Conservation (phyloP, 2,329 filamentous ascomycete species). For the Bimuria novae-zelandiae region DNA sequence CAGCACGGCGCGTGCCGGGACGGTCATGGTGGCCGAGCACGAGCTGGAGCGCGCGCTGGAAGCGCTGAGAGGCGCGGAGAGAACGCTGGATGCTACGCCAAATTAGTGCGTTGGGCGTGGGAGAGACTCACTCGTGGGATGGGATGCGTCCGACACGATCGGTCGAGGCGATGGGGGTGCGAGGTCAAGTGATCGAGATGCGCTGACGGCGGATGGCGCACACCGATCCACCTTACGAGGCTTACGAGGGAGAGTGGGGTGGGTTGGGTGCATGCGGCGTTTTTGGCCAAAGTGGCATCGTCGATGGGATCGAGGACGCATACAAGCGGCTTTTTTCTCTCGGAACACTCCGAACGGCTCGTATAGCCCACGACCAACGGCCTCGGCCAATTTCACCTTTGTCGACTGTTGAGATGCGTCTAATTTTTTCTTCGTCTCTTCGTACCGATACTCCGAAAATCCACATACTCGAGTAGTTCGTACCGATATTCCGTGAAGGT, state of each 20-base stretch:
- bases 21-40: constrained; percentile 80
- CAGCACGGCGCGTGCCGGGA: constrained; percentile 84
- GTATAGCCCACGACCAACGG: too few species aligned
- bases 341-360: background rate
- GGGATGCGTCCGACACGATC: constrained; percentile 10
- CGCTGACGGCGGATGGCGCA: background rate
- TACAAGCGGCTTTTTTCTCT: background rate
- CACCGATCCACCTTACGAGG: constrained; percentile 8
- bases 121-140: too few species aligned
- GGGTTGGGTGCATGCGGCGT: constrained; percentile 8
- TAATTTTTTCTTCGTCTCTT: too few species aligned
- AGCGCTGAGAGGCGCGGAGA: constrained; percentile 60
- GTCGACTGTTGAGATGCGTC: too few species aligned
- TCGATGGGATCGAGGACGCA: background rate
- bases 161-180: too few species aligned
- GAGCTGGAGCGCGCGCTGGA: constrained; percentile 75
- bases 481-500: too few species aligned
- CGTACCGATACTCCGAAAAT: too few species aligned
- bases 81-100: constrained; percentile 28
- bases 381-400: too few species aligned
- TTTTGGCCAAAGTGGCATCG: background rate
- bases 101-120: constrained; percentile 20
- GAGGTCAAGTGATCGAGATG: constrained; percentile 3
- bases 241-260: constrained; percentile 6
- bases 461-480: too few species aligned